Conservation (phyloP, 345 rosid species). For the Eucalyptus tenuipes region DNA sequence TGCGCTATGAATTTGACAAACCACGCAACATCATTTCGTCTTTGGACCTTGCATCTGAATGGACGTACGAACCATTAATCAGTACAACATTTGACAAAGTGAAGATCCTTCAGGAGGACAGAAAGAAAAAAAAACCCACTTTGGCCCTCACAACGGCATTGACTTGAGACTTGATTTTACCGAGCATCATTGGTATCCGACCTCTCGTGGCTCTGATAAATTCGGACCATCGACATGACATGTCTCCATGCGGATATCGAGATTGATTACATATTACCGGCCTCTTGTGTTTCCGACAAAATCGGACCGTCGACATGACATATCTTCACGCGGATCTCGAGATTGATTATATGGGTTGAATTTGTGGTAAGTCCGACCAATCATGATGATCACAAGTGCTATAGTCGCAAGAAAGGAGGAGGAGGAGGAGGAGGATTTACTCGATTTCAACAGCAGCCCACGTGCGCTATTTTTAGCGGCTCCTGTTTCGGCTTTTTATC, state of each 20-base stretch:
- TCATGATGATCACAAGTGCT: neutral
- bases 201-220: rapidly evolving
- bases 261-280: neutral
- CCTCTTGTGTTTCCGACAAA: neutral
- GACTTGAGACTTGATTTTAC: neutral
- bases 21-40: neutral
- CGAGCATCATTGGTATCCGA: rapidly evolving
- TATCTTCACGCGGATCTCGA: rapidly evolving
- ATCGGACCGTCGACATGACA: neutral
- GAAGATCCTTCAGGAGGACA: neutral
- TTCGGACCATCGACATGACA: rapidly evolving
- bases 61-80: neutral
- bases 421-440: neutral
- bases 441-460: neutral
- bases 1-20: neutral
- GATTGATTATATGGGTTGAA: neutral
- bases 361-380: neutral
- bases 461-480: neutral
- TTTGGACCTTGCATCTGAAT: neutral
- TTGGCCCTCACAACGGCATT: neutral
- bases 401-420: neutral
- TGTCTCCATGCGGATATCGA: neutral
- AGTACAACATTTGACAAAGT: neutral
- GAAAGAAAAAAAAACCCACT: rapidly evolving
- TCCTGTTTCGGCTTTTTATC: neutral